A percentile compares a stretch with the other conserved stretches of the same genome.
phyloP scores from a whole-genome alignment of 306 rosid species.

The Mimosa bimucronata region DNA sequence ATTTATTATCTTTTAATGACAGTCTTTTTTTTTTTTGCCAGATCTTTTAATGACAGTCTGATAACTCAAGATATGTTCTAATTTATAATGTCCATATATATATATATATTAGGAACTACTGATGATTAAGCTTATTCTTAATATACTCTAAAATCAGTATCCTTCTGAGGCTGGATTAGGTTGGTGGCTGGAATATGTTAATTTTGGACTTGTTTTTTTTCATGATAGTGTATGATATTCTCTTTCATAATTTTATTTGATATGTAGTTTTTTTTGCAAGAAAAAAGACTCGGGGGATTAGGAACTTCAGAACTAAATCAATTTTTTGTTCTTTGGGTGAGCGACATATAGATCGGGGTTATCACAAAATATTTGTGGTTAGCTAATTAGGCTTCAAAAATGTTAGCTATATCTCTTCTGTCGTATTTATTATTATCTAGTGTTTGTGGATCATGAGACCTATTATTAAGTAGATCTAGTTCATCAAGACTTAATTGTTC shows the following conservation, averaged over 20 bases:
- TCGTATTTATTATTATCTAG: not conserved
- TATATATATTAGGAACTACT: constrained; percentile 2
- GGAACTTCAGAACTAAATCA: not conserved
- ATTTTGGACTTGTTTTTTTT: not conserved
- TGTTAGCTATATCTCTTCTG: no score
- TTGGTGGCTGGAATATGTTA: constrained; percentile 23
- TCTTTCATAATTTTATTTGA: constrained; percentile 6
- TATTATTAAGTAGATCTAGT: not conserved
- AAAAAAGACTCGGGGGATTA: not conserved
- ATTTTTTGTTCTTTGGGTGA: constrained; percentile 8
- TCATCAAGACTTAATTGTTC: not conserved
- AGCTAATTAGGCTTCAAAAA: not conserved
- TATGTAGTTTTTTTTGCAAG: not conserved
- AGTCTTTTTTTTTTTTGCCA: no score
- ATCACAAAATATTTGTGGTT: constrained; percentile 9
- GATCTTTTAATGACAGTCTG: constrained; percentile 23
- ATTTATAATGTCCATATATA: not conserved
- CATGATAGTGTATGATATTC: not conserved
- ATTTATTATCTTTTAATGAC: constrained; percentile 30
- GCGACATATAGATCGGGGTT: constrained; percentile 7
- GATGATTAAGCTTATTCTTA: constrained; percentile 24
- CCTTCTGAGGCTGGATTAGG: constrained; percentile 22
- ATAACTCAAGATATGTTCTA: not conserved
- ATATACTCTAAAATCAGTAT: constrained; percentile 19
- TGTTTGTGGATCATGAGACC: not conserved